These are phyloP conservation scores for Protea cynaroides DNA, from an alignment of 164 flowering plant genomes.

Conservation along the genomic window DNA sequence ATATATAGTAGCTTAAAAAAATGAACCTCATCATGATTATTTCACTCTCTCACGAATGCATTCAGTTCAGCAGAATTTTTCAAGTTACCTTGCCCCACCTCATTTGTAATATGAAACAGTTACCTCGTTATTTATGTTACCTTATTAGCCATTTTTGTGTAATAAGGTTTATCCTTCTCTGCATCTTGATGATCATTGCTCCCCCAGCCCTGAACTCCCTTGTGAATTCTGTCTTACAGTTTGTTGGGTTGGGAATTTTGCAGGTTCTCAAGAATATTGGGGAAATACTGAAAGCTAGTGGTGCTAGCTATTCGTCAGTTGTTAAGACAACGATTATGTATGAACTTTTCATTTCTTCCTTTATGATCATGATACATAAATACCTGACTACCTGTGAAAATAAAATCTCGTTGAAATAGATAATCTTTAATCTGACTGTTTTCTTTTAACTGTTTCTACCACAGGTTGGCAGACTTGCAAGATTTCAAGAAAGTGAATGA, in stretches of 20 bases:
- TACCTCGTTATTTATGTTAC: too few relatives aligned
- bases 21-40: too few relatives aligned
- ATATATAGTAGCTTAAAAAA: too few relatives aligned
- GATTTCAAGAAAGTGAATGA: constrained; percentile 98
- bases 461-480: constrained; percentile 94
- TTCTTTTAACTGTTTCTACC: neutral
- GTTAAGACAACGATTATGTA: constrained; percentile 97
- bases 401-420: too few relatives aligned
- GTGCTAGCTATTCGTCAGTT: constrained; percentile 78
- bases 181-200: too few relatives aligned
- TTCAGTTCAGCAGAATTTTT: too few relatives aligned
- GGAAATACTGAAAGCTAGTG: constrained; percentile 90
- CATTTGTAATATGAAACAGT: too few relatives aligned
- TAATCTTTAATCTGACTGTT: neutral
- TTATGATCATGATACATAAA: neutral
- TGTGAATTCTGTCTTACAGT: neutral
- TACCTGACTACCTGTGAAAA: too few relatives aligned
- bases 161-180: too few relatives aligned
- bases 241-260: neutral
- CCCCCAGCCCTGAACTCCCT: neutral
- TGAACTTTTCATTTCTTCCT: constrained; percentile 6
- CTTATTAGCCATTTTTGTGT: too few relatives aligned
- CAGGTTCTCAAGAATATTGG: constrained; percentile 94
- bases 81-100: too few relatives aligned
- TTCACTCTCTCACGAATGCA: too few relatives aligned